Percentiles rank a stretch among this genome's conserved stretches.
Evolutionary conservation across 768 basidiomycete species (phyloP).

Genomic region (Asterophora lycoperdoides): DNA sequence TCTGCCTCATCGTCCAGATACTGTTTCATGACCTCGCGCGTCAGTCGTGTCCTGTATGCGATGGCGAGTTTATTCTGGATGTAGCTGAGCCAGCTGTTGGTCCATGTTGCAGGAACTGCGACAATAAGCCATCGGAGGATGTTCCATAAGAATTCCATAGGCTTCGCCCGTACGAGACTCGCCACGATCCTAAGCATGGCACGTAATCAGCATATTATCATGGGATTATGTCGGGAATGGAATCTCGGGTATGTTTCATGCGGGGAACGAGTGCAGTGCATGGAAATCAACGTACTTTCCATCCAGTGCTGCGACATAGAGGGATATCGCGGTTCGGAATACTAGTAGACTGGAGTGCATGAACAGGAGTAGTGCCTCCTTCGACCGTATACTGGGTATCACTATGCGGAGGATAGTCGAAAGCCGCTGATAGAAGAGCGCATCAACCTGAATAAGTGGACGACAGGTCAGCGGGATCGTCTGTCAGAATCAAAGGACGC

Average conservation of each 20-base stretch:
- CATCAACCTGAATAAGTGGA: slow-evolving; percentile 64
- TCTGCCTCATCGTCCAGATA: slow-evolving; percentile 77
- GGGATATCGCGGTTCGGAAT: slow-evolving; percentile 83
- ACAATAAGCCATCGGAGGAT: slow-evolving; percentile 89
- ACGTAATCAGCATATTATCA: slow-evolving; percentile 9
- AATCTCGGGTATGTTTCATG: not conserved
- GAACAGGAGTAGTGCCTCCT: slow-evolving; percentile 81
- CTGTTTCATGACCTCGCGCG: slow-evolving; percentile 72
- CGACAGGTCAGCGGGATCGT: not conserved
- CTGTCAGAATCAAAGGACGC: not conserved
- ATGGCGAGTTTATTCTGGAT: slow-evolving; percentile 91
- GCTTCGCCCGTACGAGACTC: slow-evolving; percentile 84
- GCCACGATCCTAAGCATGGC: slow-evolving; percentile 73
- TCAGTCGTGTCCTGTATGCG: slow-evolving; percentile 83
- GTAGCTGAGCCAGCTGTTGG: slow-evolving; percentile 89
- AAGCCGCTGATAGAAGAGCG: slow-evolving; percentile 82
- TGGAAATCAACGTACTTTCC: slow-evolving; percentile 58
- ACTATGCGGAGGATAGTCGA: slow-evolving; percentile 77
- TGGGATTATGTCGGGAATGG: not conserved
- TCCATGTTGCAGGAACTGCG: slow-evolving; percentile 91
- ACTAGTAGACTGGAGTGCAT: slow-evolving; percentile 90
- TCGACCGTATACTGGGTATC: slow-evolving; percentile 79
- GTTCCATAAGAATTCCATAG: slow-evolving; percentile 73
- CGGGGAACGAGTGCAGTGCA: not conserved
- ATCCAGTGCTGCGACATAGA: slow-evolving; percentile 93